Base-by-base conservation (phyloP, 1,139 yeast species). In the Sugiyamaella sp. region DNA sequence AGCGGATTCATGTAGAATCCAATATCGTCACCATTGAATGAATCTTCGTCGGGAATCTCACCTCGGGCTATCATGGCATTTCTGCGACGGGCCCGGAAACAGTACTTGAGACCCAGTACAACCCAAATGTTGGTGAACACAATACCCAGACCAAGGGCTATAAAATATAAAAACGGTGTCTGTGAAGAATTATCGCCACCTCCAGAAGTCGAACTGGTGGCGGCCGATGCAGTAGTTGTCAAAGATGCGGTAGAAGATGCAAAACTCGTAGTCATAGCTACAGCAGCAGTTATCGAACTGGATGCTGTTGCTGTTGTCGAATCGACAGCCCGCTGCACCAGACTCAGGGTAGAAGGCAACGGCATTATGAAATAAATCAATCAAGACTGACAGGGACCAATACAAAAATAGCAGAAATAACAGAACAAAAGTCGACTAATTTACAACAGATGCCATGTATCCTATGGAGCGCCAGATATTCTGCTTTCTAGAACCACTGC, bases 61-160 rank as follows among this genome's bases (percentile, higher is more conserved):
- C 57, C 56, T 17, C 51, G 39, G 2, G 53, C 56, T 44, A 54
- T 42, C 56, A 57, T 43, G 9, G 56, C 55, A 35, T 56, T 53
- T 37, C 59, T 49, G 19, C 64, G 57, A 3, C 70, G 60, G 25
- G 64, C 63, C 6, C 73, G 59, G 54, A 66, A 63, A 57, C 73
- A 72, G 56, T 70, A 71, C 47, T 70, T 64, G 29, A 72, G 56
- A 6, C 74, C 74, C 21, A 72, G 58, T 33, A 71, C 59, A 41
- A 71, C 63, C 75, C 70, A 72, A 14, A 72, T 58, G 55, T 70
- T 69, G 35, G 70, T 65, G 49, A 72, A 71, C 9, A 71, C 69
- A 10, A 72, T 65, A 5, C 76, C 76, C 46, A 72, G 61, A 0
- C 74, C 76, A 4, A 72, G 64, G 9, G 74, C 75, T 24, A 72